These are phyloP conservation scores for Avena atlantica DNA, from an alignment of 176 grass and related monocot species.

Conservation along the genomic window DNA sequence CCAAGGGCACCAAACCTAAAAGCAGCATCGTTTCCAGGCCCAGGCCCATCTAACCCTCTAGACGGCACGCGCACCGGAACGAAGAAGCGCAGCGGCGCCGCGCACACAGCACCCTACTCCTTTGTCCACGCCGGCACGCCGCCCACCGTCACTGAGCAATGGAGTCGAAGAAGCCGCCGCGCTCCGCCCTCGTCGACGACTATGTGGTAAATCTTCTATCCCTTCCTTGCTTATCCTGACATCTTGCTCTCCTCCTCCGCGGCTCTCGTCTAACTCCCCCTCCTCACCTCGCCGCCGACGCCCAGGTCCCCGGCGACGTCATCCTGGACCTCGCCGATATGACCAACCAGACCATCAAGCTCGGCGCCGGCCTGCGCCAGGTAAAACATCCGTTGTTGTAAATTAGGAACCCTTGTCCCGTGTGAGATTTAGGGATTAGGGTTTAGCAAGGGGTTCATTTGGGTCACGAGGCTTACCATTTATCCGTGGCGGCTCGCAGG, in stretches of 20 bases:
- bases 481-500: constrained; percentile 45
- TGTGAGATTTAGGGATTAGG: constrained; percentile 34
- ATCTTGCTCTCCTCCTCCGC: neutral
- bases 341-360: constrained; percentile 86
- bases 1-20: neutral
- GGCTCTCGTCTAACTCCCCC: neutral
- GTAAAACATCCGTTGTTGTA: constrained; percentile 41
- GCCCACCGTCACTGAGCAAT: constrained; percentile 28
- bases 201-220: constrained; percentile 44
- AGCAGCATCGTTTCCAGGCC: neutral
- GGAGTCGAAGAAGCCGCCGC: constrained; percentile 41
- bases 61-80: constrained; percentile 6
- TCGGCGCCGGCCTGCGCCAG: constrained; percentile 78
- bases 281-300: constrained; percentile 30
- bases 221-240: neutral
- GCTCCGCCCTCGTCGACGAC: constrained; percentile 39
- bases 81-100: constrained; percentile 22
- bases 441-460: constrained; percentile 33
- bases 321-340: constrained; percentile 78
- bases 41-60: constrained; percentile 22
- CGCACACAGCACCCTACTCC: neutral
- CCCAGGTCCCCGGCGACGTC: constrained; percentile 78
- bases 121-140: constrained; percentile 7
- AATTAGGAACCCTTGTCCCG: neutral
- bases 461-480: constrained; percentile 6